Percentiles rank a stretch among this genome's conserved stretches.
phyloP scores from a whole-genome alignment of 495 filamentous ascomycete genomes.

The Penicillium soppii region DNA sequence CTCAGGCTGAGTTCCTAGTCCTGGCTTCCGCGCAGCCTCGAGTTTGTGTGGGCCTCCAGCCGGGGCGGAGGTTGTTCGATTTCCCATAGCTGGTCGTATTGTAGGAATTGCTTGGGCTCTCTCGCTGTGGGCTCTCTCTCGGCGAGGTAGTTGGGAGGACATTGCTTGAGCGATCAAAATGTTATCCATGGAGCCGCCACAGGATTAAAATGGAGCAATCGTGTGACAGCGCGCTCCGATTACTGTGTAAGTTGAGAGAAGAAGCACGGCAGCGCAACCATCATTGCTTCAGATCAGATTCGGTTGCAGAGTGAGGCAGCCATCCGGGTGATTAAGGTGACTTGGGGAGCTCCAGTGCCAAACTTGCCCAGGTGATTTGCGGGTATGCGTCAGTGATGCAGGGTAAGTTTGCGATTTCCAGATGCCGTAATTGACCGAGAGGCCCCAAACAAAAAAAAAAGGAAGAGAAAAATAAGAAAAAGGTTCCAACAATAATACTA shows the following conservation, averaged over 20 bases:
- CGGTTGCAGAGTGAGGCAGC: conserved; percentile 8
- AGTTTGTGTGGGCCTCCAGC: conserved; percentile 29
- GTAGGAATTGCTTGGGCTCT: conserved; percentile 28
- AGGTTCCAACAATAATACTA: background rate
- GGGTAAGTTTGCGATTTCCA: no score
- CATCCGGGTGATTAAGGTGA: background rate
- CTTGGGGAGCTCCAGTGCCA: no score
- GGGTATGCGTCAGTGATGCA: conserved; percentile 4
- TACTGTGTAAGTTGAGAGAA: conserved; percentile 33
- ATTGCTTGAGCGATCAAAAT: conserved; percentile 11
- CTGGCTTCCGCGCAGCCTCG: conserved; percentile 21
- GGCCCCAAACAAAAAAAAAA: no score
- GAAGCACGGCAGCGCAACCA: conserved; percentile 37
- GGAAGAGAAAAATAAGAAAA: background rate
- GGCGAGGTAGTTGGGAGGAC: conserved; percentile 20
- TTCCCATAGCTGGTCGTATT: conserved; percentile 31
- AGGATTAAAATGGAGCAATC: conserved; percentile 16
- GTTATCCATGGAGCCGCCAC: conserved; percentile 20
- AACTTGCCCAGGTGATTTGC: no score
- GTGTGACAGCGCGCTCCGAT: conserved; percentile 10
- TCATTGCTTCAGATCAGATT: conserved; percentile 29
- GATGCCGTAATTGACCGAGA: no score
- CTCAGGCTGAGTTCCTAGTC: conserved; percentile 20
- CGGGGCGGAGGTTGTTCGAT: conserved; percentile 38
- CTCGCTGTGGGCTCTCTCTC: conserved; percentile 36